Percentiles rank a stretch among this genome's conserved stretches.
phyloP scores from a whole-genome alignment of 768 basidiomycete genomes.

The Podaxis mareebaensis region DNA sequence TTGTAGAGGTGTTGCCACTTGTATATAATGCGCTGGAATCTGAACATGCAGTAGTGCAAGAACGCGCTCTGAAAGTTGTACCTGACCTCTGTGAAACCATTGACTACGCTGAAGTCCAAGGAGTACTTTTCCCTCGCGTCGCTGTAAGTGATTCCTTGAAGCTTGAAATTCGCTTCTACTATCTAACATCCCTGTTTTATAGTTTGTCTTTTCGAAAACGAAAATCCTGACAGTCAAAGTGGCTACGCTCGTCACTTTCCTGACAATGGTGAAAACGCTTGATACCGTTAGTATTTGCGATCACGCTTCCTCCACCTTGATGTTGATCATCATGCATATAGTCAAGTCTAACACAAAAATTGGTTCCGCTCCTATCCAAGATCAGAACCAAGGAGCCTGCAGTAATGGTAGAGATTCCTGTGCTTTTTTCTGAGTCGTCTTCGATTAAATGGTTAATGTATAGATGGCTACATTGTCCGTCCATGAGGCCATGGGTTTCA shows the following conservation, averaged over 20 bases:
- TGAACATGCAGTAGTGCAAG: slow-evolving; percentile 91
- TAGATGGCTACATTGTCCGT: slow-evolving; percentile 88
- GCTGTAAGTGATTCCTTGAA: slow-evolving; percentile 52
- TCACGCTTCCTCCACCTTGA: background rate
- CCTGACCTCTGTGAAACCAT: slow-evolving; percentile 90
- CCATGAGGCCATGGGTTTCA: slow-evolving; percentile 95
- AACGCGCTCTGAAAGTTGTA: slow-evolving; percentile 80
- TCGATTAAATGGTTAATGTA: background rate
- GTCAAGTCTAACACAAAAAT: slow-evolving; percentile 89
- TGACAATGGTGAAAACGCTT: slow-evolving; percentile 85
- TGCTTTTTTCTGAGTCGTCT: slow-evolving; percentile 1
- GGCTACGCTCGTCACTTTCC: slow-evolving; percentile 78
- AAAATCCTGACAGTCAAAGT: slow-evolving; percentile 90
- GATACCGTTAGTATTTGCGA: slow-evolving; percentile 61
- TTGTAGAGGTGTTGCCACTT: slow-evolving; percentile 87
- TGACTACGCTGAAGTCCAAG: slow-evolving; percentile 93
- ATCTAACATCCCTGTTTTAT: slow-evolving; percentile 6
- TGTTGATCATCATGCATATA: slow-evolving; percentile 26
- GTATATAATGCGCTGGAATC: slow-evolving; percentile 96
- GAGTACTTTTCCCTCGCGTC: slow-evolving; percentile 86
- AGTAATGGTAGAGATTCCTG: slow-evolving; percentile 67
- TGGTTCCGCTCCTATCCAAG: slow-evolving; percentile 91
- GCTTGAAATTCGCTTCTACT: background rate
- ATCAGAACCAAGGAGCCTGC: slow-evolving; percentile 96
- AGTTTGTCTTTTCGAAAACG: slow-evolving; percentile 95